These are phyloP conservation scores for Maudiozyma bulderi DNA, from an alignment of 805 yeast genomes.

Conservation along the genomic window DNA sequence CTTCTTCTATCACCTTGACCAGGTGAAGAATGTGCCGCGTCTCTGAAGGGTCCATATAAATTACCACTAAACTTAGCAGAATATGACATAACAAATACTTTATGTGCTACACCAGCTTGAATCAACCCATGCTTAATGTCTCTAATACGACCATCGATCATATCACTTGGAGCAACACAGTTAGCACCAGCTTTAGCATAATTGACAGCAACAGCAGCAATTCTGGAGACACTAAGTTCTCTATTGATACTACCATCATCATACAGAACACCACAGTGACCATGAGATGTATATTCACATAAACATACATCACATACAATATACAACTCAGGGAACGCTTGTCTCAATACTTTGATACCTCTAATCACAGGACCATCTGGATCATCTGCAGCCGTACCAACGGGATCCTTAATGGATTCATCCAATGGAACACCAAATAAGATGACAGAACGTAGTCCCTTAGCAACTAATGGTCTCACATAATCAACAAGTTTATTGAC, in stretches of 20 bases:
- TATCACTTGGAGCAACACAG: conserved; percentile 93
- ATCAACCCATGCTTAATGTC: conserved; percentile 83
- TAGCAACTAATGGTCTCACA: conserved; percentile 56
- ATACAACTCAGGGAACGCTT: conserved; percentile 70
- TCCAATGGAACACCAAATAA: conserved; percentile 85
- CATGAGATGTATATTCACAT: conserved; percentile 94
- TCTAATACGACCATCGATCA: conserved; percentile 89
- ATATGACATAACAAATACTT: conserved; percentile 83
- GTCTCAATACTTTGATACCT: conserved; percentile 56
- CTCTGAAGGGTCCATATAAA: conserved; percentile 94
- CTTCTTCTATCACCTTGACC: conserved; percentile 83
- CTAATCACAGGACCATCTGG: conserved; percentile 91
- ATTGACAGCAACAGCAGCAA: conserved; percentile 90
- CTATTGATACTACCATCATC: conserved; percentile 83
- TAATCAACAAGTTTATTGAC: conserved; percentile 67
- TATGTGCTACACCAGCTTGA: conserved; percentile 73
- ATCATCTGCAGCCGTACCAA: conserved; percentile 88
- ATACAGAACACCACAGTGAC: conserved; percentile 90
- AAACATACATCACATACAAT: conserved; percentile 91
- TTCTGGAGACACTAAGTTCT: conserved; percentile 61
- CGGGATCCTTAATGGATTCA: conserved; percentile 65
- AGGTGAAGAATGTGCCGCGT: conserved; percentile 91
- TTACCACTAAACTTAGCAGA: conserved; percentile 89
- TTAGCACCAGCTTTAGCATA: conserved; percentile 95
- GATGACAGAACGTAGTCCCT: conserved; percentile 80